phyloP scores from a whole-genome alignment of 1,139 yeast genomes.

The Suhomyces atakaporum region DNA sequence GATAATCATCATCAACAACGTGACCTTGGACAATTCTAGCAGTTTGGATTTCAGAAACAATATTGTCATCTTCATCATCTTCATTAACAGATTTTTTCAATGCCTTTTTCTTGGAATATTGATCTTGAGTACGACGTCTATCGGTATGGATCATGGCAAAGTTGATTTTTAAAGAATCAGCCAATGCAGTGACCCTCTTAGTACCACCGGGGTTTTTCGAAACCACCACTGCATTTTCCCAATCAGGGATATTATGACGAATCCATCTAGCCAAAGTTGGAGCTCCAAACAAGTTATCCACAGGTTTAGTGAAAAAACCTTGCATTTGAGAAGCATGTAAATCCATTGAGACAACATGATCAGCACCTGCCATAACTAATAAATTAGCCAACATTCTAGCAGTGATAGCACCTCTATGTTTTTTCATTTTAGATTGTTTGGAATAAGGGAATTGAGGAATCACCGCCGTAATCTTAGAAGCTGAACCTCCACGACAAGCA shows the following conservation, averaged over 20 bases:
- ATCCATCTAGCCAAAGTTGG: constrained; percentile 98
- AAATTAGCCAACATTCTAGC: constrained; percentile 98
- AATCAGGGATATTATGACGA: constrained; percentile 82
- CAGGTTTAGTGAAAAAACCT: constrained; percentile 96
- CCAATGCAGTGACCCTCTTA: constrained; percentile 94
- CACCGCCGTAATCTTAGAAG: constrained; percentile 94
- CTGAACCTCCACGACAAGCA: constrained; percentile 97
- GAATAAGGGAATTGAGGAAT: constrained; percentile 98
- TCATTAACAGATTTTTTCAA: constrained; percentile 33
- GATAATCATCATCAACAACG: constrained; percentile 87
- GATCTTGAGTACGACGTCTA: constrained; percentile 84
- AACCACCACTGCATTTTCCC: constrained; percentile 82
- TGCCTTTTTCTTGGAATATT: constrained; percentile 47
- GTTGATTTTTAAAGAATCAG: constrained; percentile 91
- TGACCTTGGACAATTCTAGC: constrained; percentile 97
- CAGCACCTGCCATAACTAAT: constrained; percentile 98
- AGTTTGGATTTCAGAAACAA: constrained; percentile 84
- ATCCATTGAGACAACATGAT: constrained; percentile 97
- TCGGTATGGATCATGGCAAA: constrained; percentile 99
- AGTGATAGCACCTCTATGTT: constrained; percentile 97
- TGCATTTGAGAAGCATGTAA: constrained; percentile 99
- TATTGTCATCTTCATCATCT: constrained; percentile 61
- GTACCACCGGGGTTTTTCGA: constrained; percentile 99
- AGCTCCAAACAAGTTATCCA: constrained; percentile 93
- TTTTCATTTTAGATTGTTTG: constrained; percentile 96